A percentile compares a stretch with the other conserved stretches of the same genome.
Evolutionary conservation across 2,329 filamentous ascomycete genomes (phyloP).

Genomic region (Bipolaris gigantea): DNA sequence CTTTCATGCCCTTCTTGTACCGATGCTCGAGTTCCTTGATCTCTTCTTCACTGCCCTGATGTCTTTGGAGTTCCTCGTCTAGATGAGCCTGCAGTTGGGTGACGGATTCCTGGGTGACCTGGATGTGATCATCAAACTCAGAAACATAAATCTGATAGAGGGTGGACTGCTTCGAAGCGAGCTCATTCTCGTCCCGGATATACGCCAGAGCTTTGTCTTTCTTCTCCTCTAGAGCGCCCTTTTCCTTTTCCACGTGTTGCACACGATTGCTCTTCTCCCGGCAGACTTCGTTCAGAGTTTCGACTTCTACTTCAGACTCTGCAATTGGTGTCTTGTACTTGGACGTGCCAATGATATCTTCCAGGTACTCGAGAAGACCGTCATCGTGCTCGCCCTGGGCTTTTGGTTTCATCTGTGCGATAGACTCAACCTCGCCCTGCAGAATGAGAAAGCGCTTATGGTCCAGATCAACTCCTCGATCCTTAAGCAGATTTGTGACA

Average conservation of each 20-base stretch:
- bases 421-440: slow-evolving; percentile 97
- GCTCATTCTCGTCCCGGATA: slow-evolving; percentile 89
- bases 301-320: slow-evolving; percentile 85
- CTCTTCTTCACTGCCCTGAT: slow-evolving; percentile 82
- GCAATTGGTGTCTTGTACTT: slow-evolving; percentile 98
- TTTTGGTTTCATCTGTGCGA: slow-evolving; percentile 99
- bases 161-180: slow-evolving; percentile 84
- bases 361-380: slow-evolving; percentile 91
- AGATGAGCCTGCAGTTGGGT: slow-evolving; percentile 87
- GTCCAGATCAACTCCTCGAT: slow-evolving; percentile 89
- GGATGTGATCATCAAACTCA: slow-evolving; percentile 85
- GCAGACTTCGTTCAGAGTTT: slow-evolving; percentile 91
- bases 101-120: slow-evolving; percentile 86
- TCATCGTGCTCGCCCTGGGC: slow-evolving; percentile 94
- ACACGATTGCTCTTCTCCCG: slow-evolving; percentile 93
- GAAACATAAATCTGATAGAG: slow-evolving; percentile 90
- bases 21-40: slow-evolving; percentile 88
- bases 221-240: slow-evolving; percentile 88
- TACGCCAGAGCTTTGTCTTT: slow-evolving; percentile 92
- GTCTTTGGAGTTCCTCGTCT: slow-evolving; percentile 85
- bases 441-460: slow-evolving; percentile 98
- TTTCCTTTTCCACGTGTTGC: slow-evolving; percentile 97
- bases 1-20: slow-evolving; percentile 79
- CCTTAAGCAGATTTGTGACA: slow-evolving; percentile 83
- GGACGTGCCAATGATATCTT: slow-evolving; percentile 98